Percentiles rank a stretch among this genome's conserved stretches.
Conservation (phyloP, 2,329 filamentous ascomycete species). For the Neonectria coccinea region DNA sequence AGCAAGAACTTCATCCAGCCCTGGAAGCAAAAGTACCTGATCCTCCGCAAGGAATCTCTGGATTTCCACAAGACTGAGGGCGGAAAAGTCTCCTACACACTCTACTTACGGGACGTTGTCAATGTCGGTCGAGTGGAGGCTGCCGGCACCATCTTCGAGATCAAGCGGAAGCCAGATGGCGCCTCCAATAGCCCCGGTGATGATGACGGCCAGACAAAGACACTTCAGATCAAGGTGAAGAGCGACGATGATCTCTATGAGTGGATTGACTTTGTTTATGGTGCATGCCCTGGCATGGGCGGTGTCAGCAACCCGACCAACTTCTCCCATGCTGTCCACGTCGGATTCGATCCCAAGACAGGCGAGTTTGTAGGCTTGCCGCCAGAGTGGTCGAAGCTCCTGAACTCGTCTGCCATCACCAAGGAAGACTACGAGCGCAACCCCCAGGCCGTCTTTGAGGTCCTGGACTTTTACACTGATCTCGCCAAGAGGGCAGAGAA, state of each 20-base stretch:
- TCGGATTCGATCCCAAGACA: constrained; percentile 95
- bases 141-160: constrained; percentile 92
- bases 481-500: constrained; percentile 81
- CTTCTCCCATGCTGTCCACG: constrained; percentile 96
- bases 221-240: constrained; percentile 92
- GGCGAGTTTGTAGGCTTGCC: constrained; percentile 95
- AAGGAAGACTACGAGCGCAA: constrained; percentile 99
- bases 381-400: constrained; percentile 94
- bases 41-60: constrained; percentile 90
- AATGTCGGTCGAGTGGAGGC: constrained; percentile 92
- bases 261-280: constrained; percentile 99
- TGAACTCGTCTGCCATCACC: constrained; percentile 96
- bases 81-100: constrained; percentile 86
- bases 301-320: constrained; percentile 99
- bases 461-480: constrained; percentile 87
- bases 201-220: constrained; percentile 83
- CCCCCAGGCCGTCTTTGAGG: constrained; percentile 85
- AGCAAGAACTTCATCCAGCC: constrained; percentile 85
- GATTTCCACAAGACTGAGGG: constrained; percentile 95
- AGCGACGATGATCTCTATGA: constrained; percentile 97
- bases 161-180: constrained; percentile 80
- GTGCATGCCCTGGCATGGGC: constrained; percentile 95
- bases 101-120: constrained; percentile 87
- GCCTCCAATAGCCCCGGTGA: constrained; percentile 78
- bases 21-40: constrained; percentile 93